Percentiles rank a stretch among this genome's conserved stretches.
Evolutionary conservation across 1,284 basidiomycete genomes (phyloP).

Genomic region (Flammula alnicola): DNA sequence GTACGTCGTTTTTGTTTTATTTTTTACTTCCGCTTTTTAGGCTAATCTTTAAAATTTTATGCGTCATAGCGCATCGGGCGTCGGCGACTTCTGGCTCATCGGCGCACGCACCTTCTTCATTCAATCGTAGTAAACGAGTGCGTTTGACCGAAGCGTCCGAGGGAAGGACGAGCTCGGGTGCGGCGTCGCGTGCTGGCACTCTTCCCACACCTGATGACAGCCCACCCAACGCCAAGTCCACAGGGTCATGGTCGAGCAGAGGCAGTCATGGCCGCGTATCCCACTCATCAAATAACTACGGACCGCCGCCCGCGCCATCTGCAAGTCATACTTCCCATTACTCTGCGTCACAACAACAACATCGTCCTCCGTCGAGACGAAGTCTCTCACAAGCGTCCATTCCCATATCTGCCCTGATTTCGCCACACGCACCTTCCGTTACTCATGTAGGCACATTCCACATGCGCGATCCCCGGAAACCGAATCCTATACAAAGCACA

Average conservation of each 20-base stretch:
- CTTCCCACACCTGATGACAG: conserved; percentile 27
- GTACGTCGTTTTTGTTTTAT: conserved; percentile 34
- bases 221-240: conserved; percentile 43
- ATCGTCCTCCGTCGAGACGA: conserved; percentile 45
- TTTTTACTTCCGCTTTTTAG: conserved; percentile 6
- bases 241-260: conserved; percentile 61
- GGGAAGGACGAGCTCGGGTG: conserved; percentile 35
- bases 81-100: conserved; percentile 47
- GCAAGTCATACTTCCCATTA: conserved; percentile 27
- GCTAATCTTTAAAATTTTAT: conserved; percentile 32
- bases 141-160: conserved; percentile 56
- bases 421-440: conserved; percentile 76
- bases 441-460: conserved; percentile 62
- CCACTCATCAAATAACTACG: conserved; percentile 26
- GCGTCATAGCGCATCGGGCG: conserved; percentile 50
- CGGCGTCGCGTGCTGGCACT: conserved; percentile 33
- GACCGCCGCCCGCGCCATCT: conserved; percentile 35
- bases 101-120: conserved; percentile 65
- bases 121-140: conserved; percentile 64
- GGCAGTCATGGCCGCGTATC: conserved; percentile 35
- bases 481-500: conserved; percentile 58
- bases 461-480: conserved; percentile 78
- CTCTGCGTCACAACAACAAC: conserved; percentile 26
- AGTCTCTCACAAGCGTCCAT: conserved; percentile 72
- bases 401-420: conserved; percentile 73